Conservation (phyloP, 441 rosid genomes). For the Gossypium davidsonii region DNA sequence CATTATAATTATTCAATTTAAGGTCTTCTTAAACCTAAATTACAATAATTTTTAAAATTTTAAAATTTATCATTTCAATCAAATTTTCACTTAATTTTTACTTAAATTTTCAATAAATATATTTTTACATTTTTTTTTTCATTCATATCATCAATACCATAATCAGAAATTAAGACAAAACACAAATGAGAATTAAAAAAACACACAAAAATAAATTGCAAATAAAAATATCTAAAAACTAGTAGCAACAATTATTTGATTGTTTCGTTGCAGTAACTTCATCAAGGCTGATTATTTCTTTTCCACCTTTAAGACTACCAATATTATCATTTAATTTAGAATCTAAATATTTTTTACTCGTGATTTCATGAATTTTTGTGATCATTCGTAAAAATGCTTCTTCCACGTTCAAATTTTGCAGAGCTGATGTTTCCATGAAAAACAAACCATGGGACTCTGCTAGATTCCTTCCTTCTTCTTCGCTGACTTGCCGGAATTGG, state of each 20-base stretch:
- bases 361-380: slow-evolving; percentile 47
- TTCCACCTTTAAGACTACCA: slow-evolving; percentile 31
- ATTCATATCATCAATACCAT: too few relatives aligned
- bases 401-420: slow-evolving; percentile 58
- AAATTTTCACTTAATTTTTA: too few relatives aligned
- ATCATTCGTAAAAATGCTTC: slow-evolving; percentile 67
- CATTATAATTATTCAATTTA: too few relatives aligned
- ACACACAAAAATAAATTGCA: background rate
- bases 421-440: slow-evolving; percentile 76
- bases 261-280: slow-evolving; percentile 64
- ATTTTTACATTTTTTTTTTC: too few relatives aligned
- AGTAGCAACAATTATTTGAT: slow-evolving; percentile 37
- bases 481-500: slow-evolving; percentile 44
- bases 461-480: slow-evolving; percentile 49
- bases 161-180: background rate
- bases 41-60: too few relatives aligned
- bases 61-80: too few relatives aligned
- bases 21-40: too few relatives aligned
- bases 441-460: slow-evolving; percentile 54
- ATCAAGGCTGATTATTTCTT: slow-evolving; percentile 38
- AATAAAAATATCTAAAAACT: background rate
- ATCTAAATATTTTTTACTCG: slow-evolving; percentile 46
- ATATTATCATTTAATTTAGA: slow-evolving; percentile 27
- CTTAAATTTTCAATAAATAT: too few relatives aligned
- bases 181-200: background rate